Evolutionary conservation across 163 green algal species (phyloP).

Genomic region (Scenedesmus sp.): DNA sequence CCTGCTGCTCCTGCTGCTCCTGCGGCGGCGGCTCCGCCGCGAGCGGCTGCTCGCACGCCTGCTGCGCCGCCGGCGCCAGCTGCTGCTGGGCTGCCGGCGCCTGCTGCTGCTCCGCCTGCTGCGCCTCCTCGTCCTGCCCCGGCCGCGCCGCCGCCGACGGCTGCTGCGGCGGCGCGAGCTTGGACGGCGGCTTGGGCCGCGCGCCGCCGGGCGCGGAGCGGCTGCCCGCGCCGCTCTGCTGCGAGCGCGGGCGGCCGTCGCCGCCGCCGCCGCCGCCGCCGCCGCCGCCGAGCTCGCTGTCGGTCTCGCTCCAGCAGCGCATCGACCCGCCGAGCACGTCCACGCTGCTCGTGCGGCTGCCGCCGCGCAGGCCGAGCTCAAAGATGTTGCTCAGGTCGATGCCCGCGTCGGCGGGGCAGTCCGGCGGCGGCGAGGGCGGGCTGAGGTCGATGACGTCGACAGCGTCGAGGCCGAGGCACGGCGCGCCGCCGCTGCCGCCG

Average conservation of each 20-base stretch:
- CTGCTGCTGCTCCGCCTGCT: slow-evolving; percentile 4
- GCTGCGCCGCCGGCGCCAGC: background rate
- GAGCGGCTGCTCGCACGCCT: background rate
- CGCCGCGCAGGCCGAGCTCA: slow-evolving; percentile 27
- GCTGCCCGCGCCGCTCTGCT: too few species aligned
- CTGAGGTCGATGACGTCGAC: slow-evolving; percentile 31
- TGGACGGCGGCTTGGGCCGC: background rate
- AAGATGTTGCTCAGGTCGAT: slow-evolving; percentile 41
- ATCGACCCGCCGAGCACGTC: slow-evolving; percentile 45
- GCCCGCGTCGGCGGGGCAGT: slow-evolving; percentile 8
- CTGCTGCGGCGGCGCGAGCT: slow-evolving; percentile 1
- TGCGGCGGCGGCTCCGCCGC: background rate
- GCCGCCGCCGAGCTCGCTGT: slow-evolving; percentile 8
- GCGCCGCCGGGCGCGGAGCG: background rate
- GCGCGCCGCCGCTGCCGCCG: slow-evolving; percentile 9
- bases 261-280: background rate
- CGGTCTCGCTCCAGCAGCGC: slow-evolving; percentile 19
- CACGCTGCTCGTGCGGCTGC: slow-evolving; percentile 49
- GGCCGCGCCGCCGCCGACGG: background rate
- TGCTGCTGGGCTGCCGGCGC: background rate
- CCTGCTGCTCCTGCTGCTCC: slow-evolving; percentile 9
- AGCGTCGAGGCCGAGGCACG: too few species aligned
- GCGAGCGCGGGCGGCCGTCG: too few species aligned
- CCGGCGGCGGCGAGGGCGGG: slow-evolving; percentile 14
- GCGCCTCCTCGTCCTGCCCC: background rate